Base-by-base conservation (phyloP, 495 filamentous ascomycete genomes). In the Penicillium nucicola region DNA sequence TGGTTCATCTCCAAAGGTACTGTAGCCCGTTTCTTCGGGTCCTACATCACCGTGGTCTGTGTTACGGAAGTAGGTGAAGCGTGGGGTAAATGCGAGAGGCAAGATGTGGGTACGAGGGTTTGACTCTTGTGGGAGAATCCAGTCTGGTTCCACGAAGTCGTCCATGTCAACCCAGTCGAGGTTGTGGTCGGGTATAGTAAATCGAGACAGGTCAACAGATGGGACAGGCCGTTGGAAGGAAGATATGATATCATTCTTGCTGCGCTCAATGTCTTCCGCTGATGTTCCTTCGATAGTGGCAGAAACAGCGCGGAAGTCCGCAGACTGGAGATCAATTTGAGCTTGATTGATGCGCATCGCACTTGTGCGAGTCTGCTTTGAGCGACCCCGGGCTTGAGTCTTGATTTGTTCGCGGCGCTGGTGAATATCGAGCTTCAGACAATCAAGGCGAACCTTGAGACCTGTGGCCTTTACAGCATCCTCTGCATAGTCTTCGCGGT, bases 91-190 rank as follows among this genome's bases (percentile, higher is more conserved):
- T 1, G 87, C 95, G 8, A 98, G 75, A 1, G 93, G 93, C 47
- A 97, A 74, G 41, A 98, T 97, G 59, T 89, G 89, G 1, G 92
- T 96, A 47, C 93, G 85, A 17, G 95, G 93, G 52, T 95, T 92
- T 20, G 88, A 85, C 58, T 93, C 88, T 20, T 88, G 88, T 1
- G 93, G 92, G 14, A 97, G 72, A 49, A 96, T 88, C 91, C 92
- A 97, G 63, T 96, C 93, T 9, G 97, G 76, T 66, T 98, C 93
- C 20, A 97, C 90, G 71, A 97, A 97, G 64, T 98, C 93, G 68
- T 98, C 93, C 91, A 97, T 97, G 64, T 98, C 93, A 60, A 97
- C 87, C 93, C 93, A 98, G 45, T 83, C 85, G 56, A 89, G 82
- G 65, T 98, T 93, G 32, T 92, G 89, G 61, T 98, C 93, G 0